Evolutionary conservation across 1,139 yeast species (phyloP), one percentile per base, ranked within the genome.

Genomic region (Suhomyces taliae): DNA sequence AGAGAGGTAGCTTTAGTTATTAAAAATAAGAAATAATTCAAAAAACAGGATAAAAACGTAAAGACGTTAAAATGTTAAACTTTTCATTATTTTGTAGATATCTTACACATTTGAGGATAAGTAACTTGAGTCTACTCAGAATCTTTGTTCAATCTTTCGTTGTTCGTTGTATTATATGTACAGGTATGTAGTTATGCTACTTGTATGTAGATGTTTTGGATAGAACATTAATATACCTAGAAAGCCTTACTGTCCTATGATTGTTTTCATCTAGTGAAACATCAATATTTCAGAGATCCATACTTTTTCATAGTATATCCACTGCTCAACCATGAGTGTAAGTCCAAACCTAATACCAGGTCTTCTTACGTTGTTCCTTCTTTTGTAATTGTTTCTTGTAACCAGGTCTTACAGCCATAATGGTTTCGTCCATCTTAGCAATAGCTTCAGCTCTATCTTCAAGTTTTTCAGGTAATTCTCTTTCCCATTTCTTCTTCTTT

Each of bases 401-500:
- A 45, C 77, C 76, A 34, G 81, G 95, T 67, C 89, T 82, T 46
- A 79, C 83, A 52, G 78, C 81, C 43, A 81, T 61, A 54, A 91
- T 84, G 56, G 80, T 78, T 50, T 83, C 80, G 66, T 90, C 97
- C 70, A 88, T 90, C 52, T 79, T 75, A 38, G 72, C 79, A 58
- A 89, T 68, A 31, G 96, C 97, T 49, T 81, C 83, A 32, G 69
- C 71, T 64, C 88, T 82, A 55, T 77, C 79, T 53, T 73, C 74
- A 65, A 81, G 72, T 65, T 90, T 83, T 27, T 71, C 82, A 7
- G 80, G 85, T 52, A 79, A 77, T 43, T 78, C 80, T 64, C 90
- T 79, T 67, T 90, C 95, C 77, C 90, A 82, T 67, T 85, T 87
- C 57, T 83, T 85, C 44, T 90, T 86, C 79, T 89, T 90, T 58